Base-by-base conservation (phyloP, 108 stramenopile genomes). In the Pseudonitzschia multiseries region DNA sequence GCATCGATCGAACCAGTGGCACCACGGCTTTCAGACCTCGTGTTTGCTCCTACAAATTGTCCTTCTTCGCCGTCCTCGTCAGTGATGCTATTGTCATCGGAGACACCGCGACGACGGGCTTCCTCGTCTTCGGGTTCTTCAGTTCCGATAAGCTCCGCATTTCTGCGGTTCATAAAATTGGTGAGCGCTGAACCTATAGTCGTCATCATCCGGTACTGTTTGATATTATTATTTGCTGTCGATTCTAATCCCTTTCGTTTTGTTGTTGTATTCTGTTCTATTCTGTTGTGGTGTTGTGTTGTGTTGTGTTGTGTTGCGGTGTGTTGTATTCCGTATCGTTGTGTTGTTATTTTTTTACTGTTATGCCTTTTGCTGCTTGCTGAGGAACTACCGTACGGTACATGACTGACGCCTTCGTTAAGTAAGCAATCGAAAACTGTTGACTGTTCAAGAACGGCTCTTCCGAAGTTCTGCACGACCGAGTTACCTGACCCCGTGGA, bases 1-100 rank as follows among this genome's bases (percentile, higher is more conserved):
- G 44, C 17, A 17, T 36, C 61, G n/a, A 24, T 14, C 42, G 20
- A 29, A 20, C 28, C 32, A 31, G 68, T 44, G 22, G 20, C 8
- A 26, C 44, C 10, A 9, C 10, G 42, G 10, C 10, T 42, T 6
- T 10, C 10, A 9, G 42, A 42, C 12, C 46, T 18, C 18, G 9
- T 14, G 18, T 5, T 68, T 24, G 24, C 24, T 29, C 54, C 69
- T 28, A 56, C 69, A 33, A 56, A 53, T 56, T 53, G 17, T 2
- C 52, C 52, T 69, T 69, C 68, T 69, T 69, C 68, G 29, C 43
- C 68, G 14, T 69, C 69, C 10, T 69, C 69, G 8, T 69, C 69
- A 26, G 53, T 29, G 22, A 67, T 22, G 21, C 66, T 67, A 24
- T 67, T 44, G 36, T 67, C n/a, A 15, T 65, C 64, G 8, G 33